A percentile compares a stretch with the other conserved stretches of the same genome.
phyloP scores from a whole-genome alignment of 2,329 filamentous ascomycete genomes.

The Dactylellina sp. region DNA sequence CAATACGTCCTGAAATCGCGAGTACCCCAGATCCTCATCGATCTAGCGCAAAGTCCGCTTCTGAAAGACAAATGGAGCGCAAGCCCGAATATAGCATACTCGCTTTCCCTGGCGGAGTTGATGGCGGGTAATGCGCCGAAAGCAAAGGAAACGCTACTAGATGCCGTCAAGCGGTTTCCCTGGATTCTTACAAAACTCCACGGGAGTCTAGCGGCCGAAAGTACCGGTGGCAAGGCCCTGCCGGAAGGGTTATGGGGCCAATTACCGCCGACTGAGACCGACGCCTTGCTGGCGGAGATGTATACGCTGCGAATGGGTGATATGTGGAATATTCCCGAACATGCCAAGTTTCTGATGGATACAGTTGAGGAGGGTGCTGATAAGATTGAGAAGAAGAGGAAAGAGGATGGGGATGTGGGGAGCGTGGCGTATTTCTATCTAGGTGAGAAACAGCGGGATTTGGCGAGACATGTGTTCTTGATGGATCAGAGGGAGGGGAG shows the following conservation, averaged over 20 bases:
- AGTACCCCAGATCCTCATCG: slow-evolving; percentile 80
- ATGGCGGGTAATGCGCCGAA: slow-evolving; percentile 75
- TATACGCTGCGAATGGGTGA: slow-evolving; percentile 83
- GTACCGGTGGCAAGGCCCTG: slow-evolving; percentile 71
- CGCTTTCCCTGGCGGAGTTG: slow-evolving; percentile 79
- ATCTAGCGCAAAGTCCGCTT: slow-evolving; percentile 71
- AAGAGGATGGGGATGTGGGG: slow-evolving; percentile 64
- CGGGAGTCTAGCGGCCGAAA: slow-evolving; percentile 71
- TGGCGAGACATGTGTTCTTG: slow-evolving; percentile 81
- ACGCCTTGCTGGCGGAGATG: slow-evolving; percentile 78
- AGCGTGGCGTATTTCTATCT: slow-evolving; percentile 65
- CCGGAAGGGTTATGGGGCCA: slow-evolving; percentile 87
- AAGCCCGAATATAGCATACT: slow-evolving; percentile 79
- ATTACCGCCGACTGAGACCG: slow-evolving; percentile 72
- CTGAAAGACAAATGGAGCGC: slow-evolving; percentile 68
- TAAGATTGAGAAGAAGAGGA: slow-evolving; percentile 63
- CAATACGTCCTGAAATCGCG: slow-evolving; percentile 84
- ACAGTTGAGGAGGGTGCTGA: no score
- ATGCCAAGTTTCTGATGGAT: slow-evolving; percentile 74
- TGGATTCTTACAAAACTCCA: slow-evolving; percentile 88
- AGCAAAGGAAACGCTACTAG: slow-evolving; percentile 73
- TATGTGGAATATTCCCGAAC: slow-evolving; percentile 84
- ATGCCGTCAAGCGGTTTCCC: slow-evolving; percentile 78
- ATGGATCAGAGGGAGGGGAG: slow-evolving; percentile 73
- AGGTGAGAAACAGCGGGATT: slow-evolving; percentile 66